Percentiles rank a stretch among this genome's conserved stretches.
Conservation (phyloP, 257 asterid genomes). For the Craterostigma plantagineum region DNA sequence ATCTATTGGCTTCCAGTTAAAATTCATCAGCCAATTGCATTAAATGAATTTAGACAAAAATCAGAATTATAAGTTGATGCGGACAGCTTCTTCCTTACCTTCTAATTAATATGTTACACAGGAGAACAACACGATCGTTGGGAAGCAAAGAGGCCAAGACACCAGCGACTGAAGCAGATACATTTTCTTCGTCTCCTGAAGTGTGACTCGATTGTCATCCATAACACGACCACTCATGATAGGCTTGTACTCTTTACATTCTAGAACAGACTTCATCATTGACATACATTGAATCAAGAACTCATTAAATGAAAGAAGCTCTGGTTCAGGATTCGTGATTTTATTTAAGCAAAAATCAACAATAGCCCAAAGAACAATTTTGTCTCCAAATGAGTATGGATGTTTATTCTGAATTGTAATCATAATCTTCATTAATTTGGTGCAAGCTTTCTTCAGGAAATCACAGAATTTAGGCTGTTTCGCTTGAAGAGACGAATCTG, state of each 20-base stretch:
- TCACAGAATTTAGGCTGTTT: slow-evolving; percentile 58
- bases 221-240: slow-evolving; percentile 70
- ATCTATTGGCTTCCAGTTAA: too few relatives aligned
- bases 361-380: slow-evolving; percentile 52
- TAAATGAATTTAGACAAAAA: too few relatives aligned
- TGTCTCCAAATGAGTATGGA: slow-evolving; percentile 95
- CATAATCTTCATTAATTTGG: slow-evolving; percentile 71
- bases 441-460: slow-evolving; percentile 63
- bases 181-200: slow-evolving; percentile 73
- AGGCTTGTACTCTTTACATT: slow-evolving; percentile 84
- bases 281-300: slow-evolving; percentile 84
- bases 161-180: slow-evolving; percentile 54
- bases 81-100: slow-evolving; percentile 33
- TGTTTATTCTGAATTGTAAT: slow-evolving; percentile 66
- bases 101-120: slow-evolving; percentile 75
- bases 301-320: slow-evolving; percentile 47
- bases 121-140: slow-evolving; percentile 59
- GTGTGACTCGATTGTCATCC: slow-evolving; percentile 60
- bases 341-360: slow-evolving; percentile 68
- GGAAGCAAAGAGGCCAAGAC: slow-evolving; percentile 63
- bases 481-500: slow-evolving; percentile 75
- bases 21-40: too few relatives aligned
- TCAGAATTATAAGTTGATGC: too few relatives aligned
- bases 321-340: slow-evolving; percentile 75
- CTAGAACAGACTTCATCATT: slow-evolving; percentile 70